Conservation (phyloP, 2,329 filamentous ascomycete genomes). For the Botrytis cinerea region DNA sequence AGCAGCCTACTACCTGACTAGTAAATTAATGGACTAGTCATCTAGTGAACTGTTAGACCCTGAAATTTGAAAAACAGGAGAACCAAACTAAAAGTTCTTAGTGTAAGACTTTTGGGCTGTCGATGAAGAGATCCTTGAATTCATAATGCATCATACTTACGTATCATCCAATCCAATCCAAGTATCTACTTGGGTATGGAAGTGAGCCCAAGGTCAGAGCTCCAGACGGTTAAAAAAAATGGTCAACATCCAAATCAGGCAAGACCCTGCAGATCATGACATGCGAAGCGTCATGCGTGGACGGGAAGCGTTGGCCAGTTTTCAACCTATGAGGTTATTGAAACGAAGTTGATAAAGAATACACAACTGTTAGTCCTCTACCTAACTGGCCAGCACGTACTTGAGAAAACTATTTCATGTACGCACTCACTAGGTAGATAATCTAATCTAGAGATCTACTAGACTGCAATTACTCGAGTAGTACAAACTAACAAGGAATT, state of each 20-base stretch:
- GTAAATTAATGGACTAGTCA: background rate
- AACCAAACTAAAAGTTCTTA: background rate
- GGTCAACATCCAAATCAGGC: background rate
- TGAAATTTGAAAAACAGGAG: conserved; percentile 12
- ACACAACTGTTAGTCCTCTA: background rate
- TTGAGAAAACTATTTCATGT: background rate
- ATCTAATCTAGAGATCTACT: background rate
- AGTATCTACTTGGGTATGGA: background rate
- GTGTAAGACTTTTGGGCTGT: background rate
- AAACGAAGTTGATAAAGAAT: background rate
- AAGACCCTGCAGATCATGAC: conserved; percentile 18
- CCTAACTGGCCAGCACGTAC: background rate
- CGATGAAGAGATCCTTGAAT: conserved; percentile 4
- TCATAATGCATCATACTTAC: background rate
- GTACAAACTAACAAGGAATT: background rate
- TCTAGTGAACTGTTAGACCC: background rate
- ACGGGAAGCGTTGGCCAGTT: conserved; percentile 3
- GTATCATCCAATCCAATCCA: conserved; percentile 12
- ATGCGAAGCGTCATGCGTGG: conserved; percentile 3
- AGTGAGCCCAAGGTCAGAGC: background rate
- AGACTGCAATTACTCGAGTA: background rate
- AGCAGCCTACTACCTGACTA: background rate
- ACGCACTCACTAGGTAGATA: background rate
- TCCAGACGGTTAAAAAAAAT: background rate
- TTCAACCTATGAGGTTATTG: conserved; percentile 1